A percentile compares a stretch with the other conserved stretches of the same genome.
phyloP scores from a whole-genome alignment of 1,139 yeast genomes.

The Sugiyamaella paludigena region DNA sequence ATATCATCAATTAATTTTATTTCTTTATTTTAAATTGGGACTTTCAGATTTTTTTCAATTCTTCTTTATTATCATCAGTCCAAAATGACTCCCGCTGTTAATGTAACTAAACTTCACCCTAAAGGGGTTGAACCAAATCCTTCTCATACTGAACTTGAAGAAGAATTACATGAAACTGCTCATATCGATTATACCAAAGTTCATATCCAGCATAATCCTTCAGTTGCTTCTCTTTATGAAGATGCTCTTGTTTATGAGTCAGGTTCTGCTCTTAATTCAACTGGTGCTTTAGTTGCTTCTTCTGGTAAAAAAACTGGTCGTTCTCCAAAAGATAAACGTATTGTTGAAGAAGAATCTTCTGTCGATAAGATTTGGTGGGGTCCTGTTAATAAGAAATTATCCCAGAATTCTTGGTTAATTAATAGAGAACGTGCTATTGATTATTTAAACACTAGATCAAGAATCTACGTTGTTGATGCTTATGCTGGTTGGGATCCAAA shows the following conservation, averaged over 20 bases:
- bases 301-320: constrained; percentile 97
- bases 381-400: constrained; percentile 93
- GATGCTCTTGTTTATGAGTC: constrained; percentile 83
- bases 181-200: constrained; percentile 44
- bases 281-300: constrained; percentile 95
- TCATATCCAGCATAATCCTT: constrained; percentile 76
- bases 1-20: too few relatives aligned
- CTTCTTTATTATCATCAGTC: not conserved
- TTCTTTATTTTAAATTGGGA: not conserved
- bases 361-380: constrained; percentile 96
- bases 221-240: constrained; percentile 90
- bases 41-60: not conserved
- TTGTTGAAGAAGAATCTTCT: constrained; percentile 91
- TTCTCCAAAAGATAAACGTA: constrained; percentile 97
- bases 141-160: constrained; percentile 41
- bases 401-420: constrained; percentile 92
- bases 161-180: constrained; percentile 41
- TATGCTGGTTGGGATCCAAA: constrained; percentile 99
- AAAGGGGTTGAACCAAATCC: constrained; percentile 41
- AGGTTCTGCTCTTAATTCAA: constrained; percentile 87
- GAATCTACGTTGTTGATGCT: constrained; percentile 93
- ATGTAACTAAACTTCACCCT: constrained; percentile 43
- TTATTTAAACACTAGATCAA: constrained; percentile 92
- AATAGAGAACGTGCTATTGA: constrained; percentile 97
- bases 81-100: constrained; percentile 40